phyloP scores from a whole-genome alignment of 306 rosid species.

The Vigna radiata region DNA sequence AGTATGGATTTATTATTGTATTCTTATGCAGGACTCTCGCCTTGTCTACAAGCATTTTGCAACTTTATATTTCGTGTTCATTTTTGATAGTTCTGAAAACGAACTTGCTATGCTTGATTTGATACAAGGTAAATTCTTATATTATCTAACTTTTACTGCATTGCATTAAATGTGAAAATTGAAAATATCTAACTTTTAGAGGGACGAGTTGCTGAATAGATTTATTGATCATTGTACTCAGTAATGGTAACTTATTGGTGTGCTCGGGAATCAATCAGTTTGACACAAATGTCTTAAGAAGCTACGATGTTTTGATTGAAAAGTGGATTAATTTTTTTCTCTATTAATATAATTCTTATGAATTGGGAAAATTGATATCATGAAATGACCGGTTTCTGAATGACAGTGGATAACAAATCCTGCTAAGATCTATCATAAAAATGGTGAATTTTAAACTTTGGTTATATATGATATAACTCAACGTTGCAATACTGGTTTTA shows the following conservation, averaged over 20 bases:
- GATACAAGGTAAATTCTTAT: slow-evolving; percentile 77
- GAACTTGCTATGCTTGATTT: slow-evolving; percentile 98
- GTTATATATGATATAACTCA: neutral
- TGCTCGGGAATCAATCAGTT: slow-evolving; percentile 5
- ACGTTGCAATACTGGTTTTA: slow-evolving; percentile 1
- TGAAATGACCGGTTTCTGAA: neutral
- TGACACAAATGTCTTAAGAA: neutral
- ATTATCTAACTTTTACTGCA: neutral
- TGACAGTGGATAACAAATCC: slow-evolving; percentile 4
- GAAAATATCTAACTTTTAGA: slow-evolving; percentile 3
- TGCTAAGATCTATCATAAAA: slow-evolving; percentile 28
- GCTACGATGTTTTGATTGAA: neutral
- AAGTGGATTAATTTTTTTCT: neutral
- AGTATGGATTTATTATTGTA: slow-evolving; percentile 27
- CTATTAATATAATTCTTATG: neutral
- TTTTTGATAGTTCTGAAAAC: slow-evolving; percentile 91
- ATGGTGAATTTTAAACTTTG: neutral
- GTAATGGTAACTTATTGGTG: slow-evolving; percentile 12
- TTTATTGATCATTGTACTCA: neutral
- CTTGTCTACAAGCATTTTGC: slow-evolving; percentile 95
- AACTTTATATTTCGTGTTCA: slow-evolving; percentile 83
- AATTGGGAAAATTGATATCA: slow-evolving; percentile 18
- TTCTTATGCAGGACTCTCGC: slow-evolving; percentile 77
- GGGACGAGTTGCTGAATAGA: neutral
- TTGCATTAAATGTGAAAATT: slow-evolving; percentile 8